A percentile compares a stretch with the other conserved stretches of the same genome.
Evolutionary conservation across 2,329 filamentous ascomycete species (phyloP).

Genomic region (Alternaria dauci): DNA sequence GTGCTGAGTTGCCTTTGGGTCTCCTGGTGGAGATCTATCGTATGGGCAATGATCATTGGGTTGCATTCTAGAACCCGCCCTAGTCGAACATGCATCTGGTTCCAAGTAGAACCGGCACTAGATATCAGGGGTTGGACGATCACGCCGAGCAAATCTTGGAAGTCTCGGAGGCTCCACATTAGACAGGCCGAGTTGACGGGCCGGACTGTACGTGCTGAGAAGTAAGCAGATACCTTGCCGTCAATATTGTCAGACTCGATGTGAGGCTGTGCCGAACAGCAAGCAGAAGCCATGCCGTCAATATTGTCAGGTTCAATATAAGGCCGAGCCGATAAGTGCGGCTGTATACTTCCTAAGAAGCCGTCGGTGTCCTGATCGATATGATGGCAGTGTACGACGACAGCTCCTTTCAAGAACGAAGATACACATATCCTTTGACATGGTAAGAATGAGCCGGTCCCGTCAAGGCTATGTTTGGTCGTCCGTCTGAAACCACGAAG

Average conservation of each 20-base stretch:
- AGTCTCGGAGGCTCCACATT: not conserved
- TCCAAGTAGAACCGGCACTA: not conserved
- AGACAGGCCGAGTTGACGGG: not conserved
- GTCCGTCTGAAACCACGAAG: not conserved
- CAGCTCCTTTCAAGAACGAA: not conserved
- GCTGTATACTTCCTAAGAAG: not conserved
- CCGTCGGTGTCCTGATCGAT: not conserved
- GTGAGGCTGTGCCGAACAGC: not conserved
- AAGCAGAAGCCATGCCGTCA: not conserved
- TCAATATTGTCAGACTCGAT: not conserved
- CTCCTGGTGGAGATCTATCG: no score
- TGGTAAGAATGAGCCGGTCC: not conserved
- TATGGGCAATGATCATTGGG: no score
- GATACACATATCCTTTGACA: not conserved
- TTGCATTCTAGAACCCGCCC: not conserved
- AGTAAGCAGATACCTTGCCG: not conserved
- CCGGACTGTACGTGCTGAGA: not conserved
- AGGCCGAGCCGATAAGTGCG: not conserved
- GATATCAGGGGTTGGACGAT: not conserved
- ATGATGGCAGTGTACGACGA: not conserved
- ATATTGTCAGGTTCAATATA: not conserved
- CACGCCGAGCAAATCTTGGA: not conserved
- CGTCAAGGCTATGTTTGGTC: no score
- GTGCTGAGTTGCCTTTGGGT: no score
- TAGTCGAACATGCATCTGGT: not conserved